Conservation (phyloP, 2,329 filamentous ascomycete genomes). For the Ophiostoma australiae region DNA sequence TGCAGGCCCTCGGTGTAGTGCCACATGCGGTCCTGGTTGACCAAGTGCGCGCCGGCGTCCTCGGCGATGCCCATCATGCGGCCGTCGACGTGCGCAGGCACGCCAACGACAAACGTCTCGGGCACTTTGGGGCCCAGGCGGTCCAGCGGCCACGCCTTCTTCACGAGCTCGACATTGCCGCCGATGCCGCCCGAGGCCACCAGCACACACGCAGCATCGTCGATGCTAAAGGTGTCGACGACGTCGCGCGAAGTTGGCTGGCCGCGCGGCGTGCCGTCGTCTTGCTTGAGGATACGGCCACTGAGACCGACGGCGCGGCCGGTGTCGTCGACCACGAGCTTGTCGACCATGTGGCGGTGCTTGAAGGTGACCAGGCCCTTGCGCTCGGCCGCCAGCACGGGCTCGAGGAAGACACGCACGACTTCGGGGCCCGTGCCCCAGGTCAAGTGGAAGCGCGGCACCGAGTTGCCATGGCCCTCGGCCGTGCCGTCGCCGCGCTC, state of each 20-base stretch:
- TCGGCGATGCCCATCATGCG: constrained; percentile 57
- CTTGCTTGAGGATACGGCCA: constrained; percentile 49
- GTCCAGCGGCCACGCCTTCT: constrained; percentile 53
- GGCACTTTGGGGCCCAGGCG: constrained; percentile 54
- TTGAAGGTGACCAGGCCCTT: constrained; percentile 51
- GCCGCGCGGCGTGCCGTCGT: constrained; percentile 46
- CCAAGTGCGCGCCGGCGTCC: constrained; percentile 47
- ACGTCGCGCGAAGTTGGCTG: constrained; percentile 46
- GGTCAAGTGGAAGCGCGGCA: constrained; percentile 58
- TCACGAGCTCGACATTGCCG: constrained; percentile 57
- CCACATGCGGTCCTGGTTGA: constrained; percentile 63
- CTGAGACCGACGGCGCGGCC: constrained; percentile 51
- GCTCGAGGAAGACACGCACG: constrained; percentile 53
- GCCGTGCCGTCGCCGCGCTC: constrained; percentile 54
- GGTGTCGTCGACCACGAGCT: constrained; percentile 49
- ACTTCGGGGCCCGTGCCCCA: constrained; percentile 60
- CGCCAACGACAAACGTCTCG: constrained; percentile 53
- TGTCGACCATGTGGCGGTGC: constrained; percentile 54
- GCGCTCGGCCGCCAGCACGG: constrained; percentile 48
- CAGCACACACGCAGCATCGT: constrained; percentile 47
- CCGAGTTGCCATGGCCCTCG: constrained; percentile 57
- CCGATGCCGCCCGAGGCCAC: constrained; percentile 57
- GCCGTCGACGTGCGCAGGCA: constrained; percentile 60
- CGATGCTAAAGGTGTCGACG: constrained; percentile 49
- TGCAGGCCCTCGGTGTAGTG: constrained; percentile 59